These are phyloP conservation scores for Mycogone perniciosa DNA, from an alignment of 2,329 filamentous ascomycete genomes.

Conservation along the genomic window DNA sequence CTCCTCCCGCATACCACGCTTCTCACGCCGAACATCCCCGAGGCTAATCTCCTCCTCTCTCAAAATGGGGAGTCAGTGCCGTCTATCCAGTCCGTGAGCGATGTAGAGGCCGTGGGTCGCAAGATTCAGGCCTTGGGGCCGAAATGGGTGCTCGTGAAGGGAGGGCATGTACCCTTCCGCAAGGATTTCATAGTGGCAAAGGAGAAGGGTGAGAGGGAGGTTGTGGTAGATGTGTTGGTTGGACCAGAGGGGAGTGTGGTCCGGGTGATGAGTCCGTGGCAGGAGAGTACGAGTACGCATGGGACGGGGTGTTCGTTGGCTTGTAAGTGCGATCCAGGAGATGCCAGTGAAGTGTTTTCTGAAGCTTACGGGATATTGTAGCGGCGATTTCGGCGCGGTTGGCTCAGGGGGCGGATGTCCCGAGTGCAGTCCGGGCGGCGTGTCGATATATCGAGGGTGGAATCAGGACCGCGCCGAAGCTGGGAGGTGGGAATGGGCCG, in stretches of 20 bases:
- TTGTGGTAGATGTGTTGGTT: slow-evolving; percentile 73
- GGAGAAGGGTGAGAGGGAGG: slow-evolving; percentile 50
- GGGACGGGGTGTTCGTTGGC: slow-evolving; percentile 93
- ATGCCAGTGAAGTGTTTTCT: background rate
- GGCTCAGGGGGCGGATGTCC: slow-evolving; percentile 50
- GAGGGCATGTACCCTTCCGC: slow-evolving; percentile 78
- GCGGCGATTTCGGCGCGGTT: slow-evolving; percentile 72
- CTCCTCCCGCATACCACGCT: slow-evolving; percentile 62
- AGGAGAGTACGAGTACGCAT: slow-evolving; percentile 75
- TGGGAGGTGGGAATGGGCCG: slow-evolving; percentile 64
- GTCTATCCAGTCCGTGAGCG: slow-evolving; percentile 50
- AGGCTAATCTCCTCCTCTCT: slow-evolving; percentile 60
- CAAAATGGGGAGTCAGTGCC: slow-evolving; percentile 37
- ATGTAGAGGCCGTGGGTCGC: slow-evolving; percentile 63
- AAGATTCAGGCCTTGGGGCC: slow-evolving; percentile 63
- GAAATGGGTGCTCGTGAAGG: slow-evolving; percentile 79
- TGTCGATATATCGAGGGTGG: slow-evolving; percentile 66
- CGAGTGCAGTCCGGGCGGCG: slow-evolving; percentile 57
- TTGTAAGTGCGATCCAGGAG: slow-evolving; percentile 46
- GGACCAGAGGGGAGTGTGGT: slow-evolving; percentile 50
- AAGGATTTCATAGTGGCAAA: slow-evolving; percentile 54
- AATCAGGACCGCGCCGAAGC: slow-evolving; percentile 56
- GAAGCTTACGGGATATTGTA: slow-evolving; percentile 20
- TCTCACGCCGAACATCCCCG: slow-evolving; percentile 72
- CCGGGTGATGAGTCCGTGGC: slow-evolving; percentile 63